Evolutionary conservation across 2,329 filamentous ascomycete genomes (phyloP).

Genomic region (Phialocephala sp.): DNA sequence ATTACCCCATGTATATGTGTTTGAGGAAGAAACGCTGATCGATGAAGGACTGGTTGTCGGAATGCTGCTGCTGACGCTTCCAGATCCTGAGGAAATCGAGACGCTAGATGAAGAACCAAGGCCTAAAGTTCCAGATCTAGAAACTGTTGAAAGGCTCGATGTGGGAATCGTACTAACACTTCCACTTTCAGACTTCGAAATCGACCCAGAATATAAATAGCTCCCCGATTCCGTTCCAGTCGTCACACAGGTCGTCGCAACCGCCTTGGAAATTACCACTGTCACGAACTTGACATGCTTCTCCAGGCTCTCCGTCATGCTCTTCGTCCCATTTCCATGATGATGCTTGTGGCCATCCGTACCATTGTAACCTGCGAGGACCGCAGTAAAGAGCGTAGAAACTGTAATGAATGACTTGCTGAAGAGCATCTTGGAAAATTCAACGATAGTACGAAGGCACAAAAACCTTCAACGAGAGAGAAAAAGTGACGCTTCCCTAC

Average conservation of each 20-base stretch:
- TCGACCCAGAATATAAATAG: background rate
- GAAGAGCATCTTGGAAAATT: background rate
- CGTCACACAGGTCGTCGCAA: slow-evolving; percentile 1
- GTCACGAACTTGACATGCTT: slow-evolving; percentile 5
- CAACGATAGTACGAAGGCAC: background rate
- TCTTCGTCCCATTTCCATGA: background rate
- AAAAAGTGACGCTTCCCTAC: slow-evolving; percentile 6
- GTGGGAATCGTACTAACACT: background rate
- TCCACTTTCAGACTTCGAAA: background rate
- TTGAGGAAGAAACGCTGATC: background rate
- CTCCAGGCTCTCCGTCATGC: background rate
- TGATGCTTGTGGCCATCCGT: slow-evolving; percentile 8
- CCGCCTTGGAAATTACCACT: background rate
- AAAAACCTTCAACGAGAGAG: slow-evolving; percentile 7
- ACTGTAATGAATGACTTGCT: slow-evolving; percentile 3
- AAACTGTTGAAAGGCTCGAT: background rate
- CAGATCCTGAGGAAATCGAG: background rate
- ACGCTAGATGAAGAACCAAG: background rate
- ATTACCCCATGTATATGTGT: slow-evolving; percentile 4
- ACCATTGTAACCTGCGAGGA: background rate
- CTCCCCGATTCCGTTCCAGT: background rate
- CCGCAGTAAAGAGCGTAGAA: slow-evolving; percentile 5
- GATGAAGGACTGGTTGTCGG: slow-evolving; percentile 3
- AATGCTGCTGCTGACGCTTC: slow-evolving; percentile 3
- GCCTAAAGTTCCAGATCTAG: background rate